These are phyloP conservation scores for Dimocarpus longan DNA, from an alignment of 345 rosid genomes.

Conservation along the genomic window DNA sequence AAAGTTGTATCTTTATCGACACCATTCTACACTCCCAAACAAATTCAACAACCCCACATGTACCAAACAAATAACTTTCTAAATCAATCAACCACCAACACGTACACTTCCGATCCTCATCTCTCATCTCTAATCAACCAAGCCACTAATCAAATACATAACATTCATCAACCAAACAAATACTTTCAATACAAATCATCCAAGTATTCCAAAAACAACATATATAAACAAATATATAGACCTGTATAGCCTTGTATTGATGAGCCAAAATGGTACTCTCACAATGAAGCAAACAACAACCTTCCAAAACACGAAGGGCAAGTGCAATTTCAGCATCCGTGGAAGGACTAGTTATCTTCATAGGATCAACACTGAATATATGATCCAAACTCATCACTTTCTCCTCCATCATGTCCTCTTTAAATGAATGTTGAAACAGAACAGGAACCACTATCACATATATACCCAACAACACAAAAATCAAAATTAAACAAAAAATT, in stretches of 20 bases:
- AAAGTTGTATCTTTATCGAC: not conserved
- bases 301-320: constrained; percentile 92
- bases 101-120: not conserved
- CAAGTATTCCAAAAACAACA: not conserved
- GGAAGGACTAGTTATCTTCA: constrained; percentile 82
- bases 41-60: not conserved
- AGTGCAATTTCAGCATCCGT: constrained; percentile 79
- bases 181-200: not conserved
- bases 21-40: not conserved
- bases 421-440: constrained; percentile 70
- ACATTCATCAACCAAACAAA: not conserved
- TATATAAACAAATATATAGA: constrained; percentile 7
- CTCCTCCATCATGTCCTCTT: constrained; percentile 67
- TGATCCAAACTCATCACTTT: constrained; percentile 73
- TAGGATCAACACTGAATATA: constrained; percentile 75
- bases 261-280: constrained; percentile 87
- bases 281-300: constrained; percentile 87
- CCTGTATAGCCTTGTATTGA: constrained; percentile 77
- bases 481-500: not conserved
- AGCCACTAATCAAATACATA: not conserved
- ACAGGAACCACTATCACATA: constrained; percentile 72
- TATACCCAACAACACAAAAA: not conserved
- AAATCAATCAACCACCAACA: no score
- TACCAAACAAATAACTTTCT: not conserved
- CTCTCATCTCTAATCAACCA: not conserved